These are phyloP conservation scores for Ampelocalamus luodianensis DNA, from an alignment of 176 grass and related monocot species.

Conservation along the genomic window DNA sequence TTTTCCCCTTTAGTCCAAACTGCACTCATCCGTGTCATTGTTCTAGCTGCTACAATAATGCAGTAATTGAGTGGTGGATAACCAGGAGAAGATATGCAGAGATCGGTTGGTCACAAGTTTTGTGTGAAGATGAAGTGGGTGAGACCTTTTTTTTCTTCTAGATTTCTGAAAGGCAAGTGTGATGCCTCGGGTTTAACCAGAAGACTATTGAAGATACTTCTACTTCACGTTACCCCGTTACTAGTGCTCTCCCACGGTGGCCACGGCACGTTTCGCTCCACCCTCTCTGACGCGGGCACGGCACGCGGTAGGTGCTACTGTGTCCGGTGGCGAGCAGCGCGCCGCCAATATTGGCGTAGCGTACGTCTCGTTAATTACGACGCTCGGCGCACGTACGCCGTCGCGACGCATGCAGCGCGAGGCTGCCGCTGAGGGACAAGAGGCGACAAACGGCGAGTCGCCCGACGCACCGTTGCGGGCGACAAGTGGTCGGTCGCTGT, in stretches of 20 bases:
- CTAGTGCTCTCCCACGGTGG: not conserved
- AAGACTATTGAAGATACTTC: not conserved
- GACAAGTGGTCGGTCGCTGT: slow-evolving; percentile 19
- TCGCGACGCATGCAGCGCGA: not conserved
- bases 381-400: not conserved
- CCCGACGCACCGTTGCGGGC: not conserved
- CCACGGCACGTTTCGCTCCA: not conserved
- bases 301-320: not conserved
- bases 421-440: not conserved
- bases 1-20: not conserved
- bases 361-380: not conserved
- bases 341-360: not conserved
- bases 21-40: not conserved
- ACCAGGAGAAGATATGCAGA: not conserved
- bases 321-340: too few species aligned
- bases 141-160: too few species aligned
- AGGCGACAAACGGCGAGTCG: not conserved
- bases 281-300: not conserved
- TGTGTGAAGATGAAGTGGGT: not conserved
- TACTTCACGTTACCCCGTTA: not conserved
- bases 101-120: not conserved
- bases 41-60: not conserved
- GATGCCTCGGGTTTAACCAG: not conserved
- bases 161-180: not conserved
- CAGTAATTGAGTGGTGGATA: not conserved